Conservation (phyloP, 2,329 filamentous ascomycete species). For the Microsporum canis region DNA sequence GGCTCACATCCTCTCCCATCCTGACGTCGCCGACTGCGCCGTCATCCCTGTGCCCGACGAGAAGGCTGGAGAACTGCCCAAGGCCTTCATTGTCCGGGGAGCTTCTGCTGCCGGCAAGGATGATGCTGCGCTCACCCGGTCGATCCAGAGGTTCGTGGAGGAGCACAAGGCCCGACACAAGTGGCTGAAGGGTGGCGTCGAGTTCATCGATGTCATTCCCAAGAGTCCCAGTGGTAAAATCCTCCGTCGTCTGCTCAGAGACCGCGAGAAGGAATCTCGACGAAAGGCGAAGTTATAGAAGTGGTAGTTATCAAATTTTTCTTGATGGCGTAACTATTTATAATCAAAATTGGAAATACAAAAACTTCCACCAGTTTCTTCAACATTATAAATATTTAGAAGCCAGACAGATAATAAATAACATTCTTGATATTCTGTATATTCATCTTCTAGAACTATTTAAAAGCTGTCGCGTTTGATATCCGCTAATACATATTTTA, state of each 20-base stretch:
- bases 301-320: not conserved
- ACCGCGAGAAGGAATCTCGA: constrained; percentile 60
- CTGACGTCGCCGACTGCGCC: constrained; percentile 63
- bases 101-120: constrained; percentile 39
- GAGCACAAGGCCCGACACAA: constrained; percentile 52
- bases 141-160: constrained; percentile 49
- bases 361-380: not conserved
- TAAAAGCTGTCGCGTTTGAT: not conserved
- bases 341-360: not conserved
- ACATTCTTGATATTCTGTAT: not conserved
- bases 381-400: not conserved
- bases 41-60: constrained; percentile 64
- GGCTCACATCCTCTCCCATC: constrained; percentile 63
- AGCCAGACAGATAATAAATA: not conserved
- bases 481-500: not conserved
- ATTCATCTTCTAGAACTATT: not conserved
- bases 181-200: constrained; percentile 50
- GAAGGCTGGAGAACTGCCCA: constrained; percentile 50
- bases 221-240: constrained; percentile 56
- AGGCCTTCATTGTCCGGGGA: constrained; percentile 53
- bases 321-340: not conserved
- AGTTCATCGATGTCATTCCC: constrained; percentile 47
- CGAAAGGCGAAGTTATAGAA: constrained; percentile 42
- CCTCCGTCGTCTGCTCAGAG: constrained; percentile 52
- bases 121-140: constrained; percentile 39